Base-by-base conservation (phyloP, 768 basidiomycete species). In the Galerina sulciceps region DNA sequence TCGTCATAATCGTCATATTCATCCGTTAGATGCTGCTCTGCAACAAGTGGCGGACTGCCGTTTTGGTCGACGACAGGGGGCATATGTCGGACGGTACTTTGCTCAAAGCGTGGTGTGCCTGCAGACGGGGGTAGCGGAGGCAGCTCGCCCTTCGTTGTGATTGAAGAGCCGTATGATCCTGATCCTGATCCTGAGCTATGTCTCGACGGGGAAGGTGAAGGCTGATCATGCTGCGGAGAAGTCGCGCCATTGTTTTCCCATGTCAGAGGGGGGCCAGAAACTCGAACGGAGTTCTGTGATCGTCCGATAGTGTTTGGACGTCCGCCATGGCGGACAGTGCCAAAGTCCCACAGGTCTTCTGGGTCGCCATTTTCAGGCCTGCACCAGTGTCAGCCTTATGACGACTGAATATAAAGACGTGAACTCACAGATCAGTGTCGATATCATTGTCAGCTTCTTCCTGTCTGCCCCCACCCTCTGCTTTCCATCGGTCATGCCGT, bases 291-390 rank as follows among this genome's bases (percentile, higher is more conserved):
- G 65, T 81, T 84, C 42, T 78, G 73, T 20, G 86, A 73, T 51
- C 88, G 83, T n/a, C 91, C 91, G 45, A 93, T 80, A 14, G 92
- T 92, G 17, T 75, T 78, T 57, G 76, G 71, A 64, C 81, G 76
- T 44, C 81, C 75, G 42, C 84, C 85, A 67, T 94, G 89, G 56
- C 93, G 90, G 45, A 99, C 90, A 8, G 96, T 99, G 13, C 96
- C 96, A 74, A 98, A 97, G 71, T 99, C 96, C 96, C 96, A 99
- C 35, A 98, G 76, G 62, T 96, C 94, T 52, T 93, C 92, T 2
- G 83, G 80, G 64, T 91, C 89, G 37, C 80, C 81, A 54, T 79
- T 78, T 11, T 76, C 71, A 48, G 80, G 79, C 47, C 88, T 90
- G 59, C 10, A 51, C 31, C 37, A 55, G 48, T 45, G 26, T 41